Evolutionary conservation across 176 grass and related monocot genomes (phyloP).

Genomic region (Panicum miliaceum): DNA sequence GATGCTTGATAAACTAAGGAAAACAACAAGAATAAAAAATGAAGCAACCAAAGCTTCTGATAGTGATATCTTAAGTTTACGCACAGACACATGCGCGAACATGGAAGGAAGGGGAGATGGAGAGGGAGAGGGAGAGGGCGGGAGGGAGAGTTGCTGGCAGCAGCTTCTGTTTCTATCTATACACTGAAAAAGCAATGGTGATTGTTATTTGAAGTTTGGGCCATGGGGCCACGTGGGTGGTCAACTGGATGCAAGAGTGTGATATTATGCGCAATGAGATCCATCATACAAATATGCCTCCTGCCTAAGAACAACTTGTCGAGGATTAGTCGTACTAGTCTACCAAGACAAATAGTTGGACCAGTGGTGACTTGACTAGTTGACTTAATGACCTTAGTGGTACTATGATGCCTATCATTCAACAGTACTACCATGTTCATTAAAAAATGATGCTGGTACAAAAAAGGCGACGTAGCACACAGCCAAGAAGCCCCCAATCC

Average conservation of each 20-base stretch:
- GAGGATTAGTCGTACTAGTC: neutral
- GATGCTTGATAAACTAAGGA: neutral
- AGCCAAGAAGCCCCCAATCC: neutral
- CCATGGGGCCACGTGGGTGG: neutral
- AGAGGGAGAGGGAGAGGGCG: neutral
- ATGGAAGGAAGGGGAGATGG: neutral
- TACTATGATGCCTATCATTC: too few species aligned
- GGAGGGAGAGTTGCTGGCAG: neutral
- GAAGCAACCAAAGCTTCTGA: neutral
- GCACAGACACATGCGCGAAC: too few species aligned
- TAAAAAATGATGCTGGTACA: neutral
- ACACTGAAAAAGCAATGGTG: neutral
- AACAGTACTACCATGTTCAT: neutral
- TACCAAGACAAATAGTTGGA: too few species aligned
- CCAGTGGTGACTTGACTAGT: too few species aligned
- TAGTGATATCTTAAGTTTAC: neutral
- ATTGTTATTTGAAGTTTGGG: neutral
- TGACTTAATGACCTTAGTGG: too few species aligned
- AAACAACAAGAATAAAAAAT: neutral
- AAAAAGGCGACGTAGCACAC: neutral
- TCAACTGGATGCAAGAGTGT: conserved; percentile 13
- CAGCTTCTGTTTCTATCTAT: neutral
- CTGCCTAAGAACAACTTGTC: neutral
- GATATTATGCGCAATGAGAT: neutral
- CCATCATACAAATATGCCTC: neutral